Evolutionary conservation across 306 rosid species (phyloP).

Genomic region (Sechiopsis laciniata): DNA sequence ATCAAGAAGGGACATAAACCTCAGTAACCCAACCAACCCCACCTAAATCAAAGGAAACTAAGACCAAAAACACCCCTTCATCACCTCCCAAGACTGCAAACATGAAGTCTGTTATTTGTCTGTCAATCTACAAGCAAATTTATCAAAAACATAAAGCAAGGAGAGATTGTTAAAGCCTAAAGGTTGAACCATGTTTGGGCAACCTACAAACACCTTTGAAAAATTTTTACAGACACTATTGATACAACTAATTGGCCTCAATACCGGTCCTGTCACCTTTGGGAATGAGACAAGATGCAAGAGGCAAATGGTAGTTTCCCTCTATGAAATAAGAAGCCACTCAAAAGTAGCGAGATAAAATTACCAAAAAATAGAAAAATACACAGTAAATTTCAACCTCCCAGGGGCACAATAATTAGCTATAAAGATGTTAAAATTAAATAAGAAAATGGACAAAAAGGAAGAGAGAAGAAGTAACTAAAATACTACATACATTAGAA

Average conservation of each 20-base stretch:
- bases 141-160: not conserved
- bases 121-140: not conserved
- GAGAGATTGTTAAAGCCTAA: not conserved
- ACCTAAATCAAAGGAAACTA: too few relatives aligned
- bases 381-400: not conserved
- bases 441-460: not conserved
- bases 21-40: too few relatives aligned
- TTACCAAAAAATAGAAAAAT: not conserved
- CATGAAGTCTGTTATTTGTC: not conserved
- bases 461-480: conserved; percentile 11
- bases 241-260: not conserved
- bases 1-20: too few relatives aligned
- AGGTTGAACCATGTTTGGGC: not conserved
- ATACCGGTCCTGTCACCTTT: not conserved
- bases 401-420: not conserved
- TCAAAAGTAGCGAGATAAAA: not conserved
- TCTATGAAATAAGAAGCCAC: not conserved
- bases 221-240: not conserved
- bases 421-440: conserved; percentile 2
- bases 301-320: not conserved
- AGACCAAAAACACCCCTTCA: too few relatives aligned
- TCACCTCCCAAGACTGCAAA: too few relatives aligned
- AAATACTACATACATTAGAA: conserved; percentile 55
- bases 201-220: not conserved
- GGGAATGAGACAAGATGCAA: not conserved